Base-by-base conservation (phyloP, 768 basidiomycete species). In the Boletus vermiculosoides region DNA sequence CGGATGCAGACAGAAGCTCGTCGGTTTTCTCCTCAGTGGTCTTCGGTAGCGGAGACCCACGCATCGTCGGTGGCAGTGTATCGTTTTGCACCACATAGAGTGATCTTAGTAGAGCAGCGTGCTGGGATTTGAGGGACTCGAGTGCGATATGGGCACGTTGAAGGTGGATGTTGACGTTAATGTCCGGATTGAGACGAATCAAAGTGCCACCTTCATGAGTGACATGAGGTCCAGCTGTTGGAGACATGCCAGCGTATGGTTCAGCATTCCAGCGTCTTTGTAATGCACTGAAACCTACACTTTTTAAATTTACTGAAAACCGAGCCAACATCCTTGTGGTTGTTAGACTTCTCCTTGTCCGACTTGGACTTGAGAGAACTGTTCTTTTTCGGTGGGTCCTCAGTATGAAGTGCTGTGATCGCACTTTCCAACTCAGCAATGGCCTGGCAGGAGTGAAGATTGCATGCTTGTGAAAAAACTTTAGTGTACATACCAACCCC, bases 251-350 rank as follows among this genome's bases (percentile, higher is more conserved):
- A 48, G 20, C 5, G 45, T 50, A 50, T 41, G 44, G 42, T 33
- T 61, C 23, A 61, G 52, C 2, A 33, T 34, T 42, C 33, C 37
- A 22, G 36, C 16, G 16, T 31, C 10, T 6, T 3, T 18, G 56
- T 50, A 45, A 10, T 20, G 58, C 25, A 33, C 36, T 20, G 37
- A 37, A 52, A 67, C 78, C 55, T 64, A 84, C 86, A 73, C 71
- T 80, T 80, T 63, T 85, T 85, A 70, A 90, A 86, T 53, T 88
- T 68, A 39, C 80, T 80, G 63, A 90, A 85, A 23, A 80, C 74
- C 18, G 63, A 69, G 4, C 60, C 53, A 20, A 61, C 66, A 23
- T 73, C 66, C 56, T 68, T 73, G 33, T 67, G 69, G 25, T 71
- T 69, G 50, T 69, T 72, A 44, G 44, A 47, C 59, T 80, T 85